A percentile compares a stretch with the other conserved stretches of the same genome.
These are phyloP conservation scores for Plasmodium blacklocki DNA, from an alignment of 169 alveolate genomes.

Conservation along the genomic window DNA sequence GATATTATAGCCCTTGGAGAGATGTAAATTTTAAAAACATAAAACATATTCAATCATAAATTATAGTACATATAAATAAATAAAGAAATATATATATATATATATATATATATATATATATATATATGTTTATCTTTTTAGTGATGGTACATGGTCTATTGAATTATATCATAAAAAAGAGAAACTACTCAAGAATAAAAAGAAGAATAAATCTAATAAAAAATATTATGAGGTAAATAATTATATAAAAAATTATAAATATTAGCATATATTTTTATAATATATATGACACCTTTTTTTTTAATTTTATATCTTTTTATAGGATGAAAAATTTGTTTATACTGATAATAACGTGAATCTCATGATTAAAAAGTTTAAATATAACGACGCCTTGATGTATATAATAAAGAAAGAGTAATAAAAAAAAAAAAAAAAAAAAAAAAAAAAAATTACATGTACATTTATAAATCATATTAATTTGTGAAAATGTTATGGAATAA, in stretches of 20 bases:
- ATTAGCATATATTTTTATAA: background rate
- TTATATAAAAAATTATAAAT: background rate
- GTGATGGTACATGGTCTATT: constrained; percentile 40
- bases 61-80: background rate
- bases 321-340: constrained; percentile 13
- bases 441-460: too few relatives aligned
- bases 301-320: background rate
- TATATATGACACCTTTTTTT: background rate
- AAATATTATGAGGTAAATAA: background rate
- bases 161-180: constrained; percentile 34
- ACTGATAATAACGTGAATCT: background rate
- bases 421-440: constrained; percentile 7
- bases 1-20: constrained; percentile 41
- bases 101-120: background rate
- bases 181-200: constrained; percentile 1
- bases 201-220: too few relatives aligned
- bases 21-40: constrained; percentile 11
- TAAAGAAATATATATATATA: background rate
- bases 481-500: too few relatives aligned
- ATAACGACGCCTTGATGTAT: constrained; percentile 42
- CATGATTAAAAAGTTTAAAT: constrained; percentile 20
- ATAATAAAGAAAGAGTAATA: constrained; percentile 31
- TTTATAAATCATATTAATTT: too few relatives aligned
- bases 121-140: background rate
- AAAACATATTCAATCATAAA: background rate